Conservation (phyloP, 164 flowering plant species). For the Warburgia ugandensis region DNA sequence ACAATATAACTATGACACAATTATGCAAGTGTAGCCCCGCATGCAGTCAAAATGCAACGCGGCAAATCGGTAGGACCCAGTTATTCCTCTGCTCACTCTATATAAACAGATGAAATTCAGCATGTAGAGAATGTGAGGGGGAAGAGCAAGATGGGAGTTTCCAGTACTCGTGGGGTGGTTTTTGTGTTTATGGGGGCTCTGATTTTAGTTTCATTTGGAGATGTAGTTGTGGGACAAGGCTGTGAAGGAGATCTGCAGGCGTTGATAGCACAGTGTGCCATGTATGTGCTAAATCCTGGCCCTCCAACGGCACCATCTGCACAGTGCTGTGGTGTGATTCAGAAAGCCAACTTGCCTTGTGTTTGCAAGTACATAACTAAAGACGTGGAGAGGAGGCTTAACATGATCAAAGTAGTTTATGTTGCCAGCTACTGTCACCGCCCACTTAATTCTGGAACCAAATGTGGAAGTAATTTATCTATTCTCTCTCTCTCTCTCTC, state of each 20-base stretch:
- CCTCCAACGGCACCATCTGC: neutral
- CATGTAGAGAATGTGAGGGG: no score
- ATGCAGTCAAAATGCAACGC: no score
- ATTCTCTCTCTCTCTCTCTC: neutral
- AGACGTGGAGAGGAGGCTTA: constrained; percentile 23
- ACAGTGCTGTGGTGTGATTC: constrained; percentile 20
- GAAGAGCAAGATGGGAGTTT: no score
- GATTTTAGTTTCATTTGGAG: no score
- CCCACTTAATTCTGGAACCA: constrained; percentile 21
- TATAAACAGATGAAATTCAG: no score
- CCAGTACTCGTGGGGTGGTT: no score
- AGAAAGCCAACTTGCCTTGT: constrained; percentile 25
- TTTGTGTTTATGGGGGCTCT: no score
- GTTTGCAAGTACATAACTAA: constrained; percentile 25
- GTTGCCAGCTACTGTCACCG: constrained; percentile 23
- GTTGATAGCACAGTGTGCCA: neutral
- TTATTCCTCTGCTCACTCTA: no score
- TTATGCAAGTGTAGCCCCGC: no score
- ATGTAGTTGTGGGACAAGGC: neutral
- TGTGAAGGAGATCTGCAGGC: neutral
- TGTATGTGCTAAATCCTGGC: neutral
- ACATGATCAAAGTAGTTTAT: constrained; percentile 28
- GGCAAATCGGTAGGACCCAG: no score
- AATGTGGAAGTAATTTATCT: constrained; percentile 31
- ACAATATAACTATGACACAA: no score